Evolutionary conservation across 257 asterid species (phyloP).

Genomic region (Salvia rosmarinus): DNA sequence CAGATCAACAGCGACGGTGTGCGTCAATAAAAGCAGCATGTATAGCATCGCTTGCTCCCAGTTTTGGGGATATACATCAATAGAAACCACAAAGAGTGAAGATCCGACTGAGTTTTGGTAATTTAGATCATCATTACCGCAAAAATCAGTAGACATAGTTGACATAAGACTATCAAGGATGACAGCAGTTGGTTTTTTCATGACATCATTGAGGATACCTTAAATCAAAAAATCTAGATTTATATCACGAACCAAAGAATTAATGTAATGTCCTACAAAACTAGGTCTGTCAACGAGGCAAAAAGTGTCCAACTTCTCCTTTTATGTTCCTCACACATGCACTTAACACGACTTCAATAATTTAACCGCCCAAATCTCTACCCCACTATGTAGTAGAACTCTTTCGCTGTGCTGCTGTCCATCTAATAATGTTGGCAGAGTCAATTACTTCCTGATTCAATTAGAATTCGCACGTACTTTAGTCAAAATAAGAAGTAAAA

Average conservation of each 20-base stretch:
- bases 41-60: neutral
- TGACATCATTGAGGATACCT: neutral
- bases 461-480: neutral
- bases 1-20: neutral
- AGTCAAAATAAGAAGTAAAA: neutral
- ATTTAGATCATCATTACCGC: neutral
- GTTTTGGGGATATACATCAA: neutral
- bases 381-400: neutral
- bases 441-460: neutral
- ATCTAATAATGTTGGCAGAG: neutral
- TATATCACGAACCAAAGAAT: neutral
- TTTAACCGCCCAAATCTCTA: neutral
- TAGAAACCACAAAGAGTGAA: neutral
- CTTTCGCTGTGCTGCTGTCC: neutral
- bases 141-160: neutral
- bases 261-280: neutral
- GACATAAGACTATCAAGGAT: slow-evolving; percentile 9
- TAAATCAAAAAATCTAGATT: neutral
- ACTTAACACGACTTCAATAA: neutral
- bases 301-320: neutral
- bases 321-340: slow-evolving; percentile 3
- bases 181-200: neutral
- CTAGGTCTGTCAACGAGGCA: neutral
- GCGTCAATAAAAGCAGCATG: slow-evolving; percentile 11
- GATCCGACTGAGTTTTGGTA: neutral